phyloP scores from a whole-genome alignment of 169 alveolate species.

The Cryptosporidium baileyi region DNA sequence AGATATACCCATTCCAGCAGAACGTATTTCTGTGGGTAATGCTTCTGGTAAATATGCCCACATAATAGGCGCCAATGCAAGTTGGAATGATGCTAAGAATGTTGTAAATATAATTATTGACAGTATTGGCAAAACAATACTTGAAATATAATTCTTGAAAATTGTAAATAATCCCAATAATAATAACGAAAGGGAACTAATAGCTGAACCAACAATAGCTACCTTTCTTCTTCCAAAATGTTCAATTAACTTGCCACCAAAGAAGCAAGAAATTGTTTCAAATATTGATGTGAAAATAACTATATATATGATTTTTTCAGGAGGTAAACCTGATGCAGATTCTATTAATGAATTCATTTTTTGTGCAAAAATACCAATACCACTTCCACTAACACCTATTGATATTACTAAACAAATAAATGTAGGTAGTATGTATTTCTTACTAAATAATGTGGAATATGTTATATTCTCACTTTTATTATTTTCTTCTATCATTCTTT shows the following conservation, averaged over 20 bases:
- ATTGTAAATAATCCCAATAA: constrained; percentile 25
- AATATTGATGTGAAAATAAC: constrained; percentile 2
- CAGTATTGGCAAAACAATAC: background rate
- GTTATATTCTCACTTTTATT: background rate
- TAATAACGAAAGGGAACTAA: background rate
- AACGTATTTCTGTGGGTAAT: constrained; percentile 44
- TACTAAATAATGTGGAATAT: constrained; percentile 1
- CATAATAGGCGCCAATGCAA: constrained; percentile 26
- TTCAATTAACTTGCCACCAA: constrained; percentile 52
- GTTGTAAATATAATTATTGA: constrained; percentile 14
- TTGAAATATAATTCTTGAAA: background rate
- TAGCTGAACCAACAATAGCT: constrained; percentile 30
- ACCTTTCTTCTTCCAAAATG: constrained; percentile 48
- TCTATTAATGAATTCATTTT: constrained; percentile 44
- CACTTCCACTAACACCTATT: constrained; percentile 60
- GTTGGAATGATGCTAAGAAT: constrained; percentile 42
- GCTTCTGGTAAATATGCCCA: constrained; percentile 61
- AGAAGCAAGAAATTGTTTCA: constrained; percentile 19
- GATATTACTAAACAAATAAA: constrained; percentile 13
- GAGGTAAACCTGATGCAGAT: constrained; percentile 44
- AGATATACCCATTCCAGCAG: constrained; percentile 53
- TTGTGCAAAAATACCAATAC: constrained; percentile 58
- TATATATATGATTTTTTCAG: constrained; percentile 21
- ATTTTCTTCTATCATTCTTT: constrained; percentile 9
- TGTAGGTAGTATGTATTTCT: constrained; percentile 23